phyloP scores from a whole-genome alignment of 257 asterid genomes.

The Prunella vulgaris region DNA sequence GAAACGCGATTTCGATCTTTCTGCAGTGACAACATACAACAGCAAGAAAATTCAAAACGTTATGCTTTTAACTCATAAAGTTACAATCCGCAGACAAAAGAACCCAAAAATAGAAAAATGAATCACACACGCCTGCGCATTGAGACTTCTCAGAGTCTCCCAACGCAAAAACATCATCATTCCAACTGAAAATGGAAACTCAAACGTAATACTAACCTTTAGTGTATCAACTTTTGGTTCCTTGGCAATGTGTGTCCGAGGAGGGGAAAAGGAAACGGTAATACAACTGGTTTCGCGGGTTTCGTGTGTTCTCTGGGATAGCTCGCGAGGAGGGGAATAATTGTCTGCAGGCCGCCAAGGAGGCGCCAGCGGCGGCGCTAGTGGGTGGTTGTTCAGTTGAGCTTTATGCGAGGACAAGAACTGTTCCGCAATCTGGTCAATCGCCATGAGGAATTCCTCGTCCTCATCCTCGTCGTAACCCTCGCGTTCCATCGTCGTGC shows the following conservation, averaged over 20 bases:
- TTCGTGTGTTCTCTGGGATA: conserved; percentile 59
- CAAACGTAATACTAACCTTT: conserved; percentile 40
- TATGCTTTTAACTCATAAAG: no score
- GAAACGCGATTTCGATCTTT: no score
- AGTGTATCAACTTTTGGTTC: conserved; percentile 44
- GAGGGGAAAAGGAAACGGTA: conserved; percentile 26
- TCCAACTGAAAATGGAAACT: background rate
- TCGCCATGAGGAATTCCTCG: conserved; percentile 41
- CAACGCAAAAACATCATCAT: no score
- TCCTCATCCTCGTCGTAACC: no score
- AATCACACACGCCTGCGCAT: no score
- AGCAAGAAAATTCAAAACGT: background rate
- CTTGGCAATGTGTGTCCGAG: conserved; percentile 24
- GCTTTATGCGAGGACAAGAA: conserved; percentile 32
- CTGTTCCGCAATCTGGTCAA: conserved; percentile 42
- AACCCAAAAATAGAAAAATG: no score
- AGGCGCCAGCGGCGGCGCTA: conserved; percentile 7
- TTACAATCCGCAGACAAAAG: no score
- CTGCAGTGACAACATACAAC: conserved; percentile 36
- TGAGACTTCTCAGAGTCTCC: no score
- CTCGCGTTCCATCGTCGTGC: conserved; percentile 50
- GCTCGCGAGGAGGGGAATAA: conserved; percentile 76
- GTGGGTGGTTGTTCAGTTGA: conserved; percentile 18
- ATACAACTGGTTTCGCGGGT: background rate
- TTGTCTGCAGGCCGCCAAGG: conserved; percentile 27